A percentile compares a stretch with the other conserved stretches of the same genome.
Evolutionary conservation across 2,329 filamentous ascomycete genomes (phyloP).

Genomic region (Orbilia ellipsospora): DNA sequence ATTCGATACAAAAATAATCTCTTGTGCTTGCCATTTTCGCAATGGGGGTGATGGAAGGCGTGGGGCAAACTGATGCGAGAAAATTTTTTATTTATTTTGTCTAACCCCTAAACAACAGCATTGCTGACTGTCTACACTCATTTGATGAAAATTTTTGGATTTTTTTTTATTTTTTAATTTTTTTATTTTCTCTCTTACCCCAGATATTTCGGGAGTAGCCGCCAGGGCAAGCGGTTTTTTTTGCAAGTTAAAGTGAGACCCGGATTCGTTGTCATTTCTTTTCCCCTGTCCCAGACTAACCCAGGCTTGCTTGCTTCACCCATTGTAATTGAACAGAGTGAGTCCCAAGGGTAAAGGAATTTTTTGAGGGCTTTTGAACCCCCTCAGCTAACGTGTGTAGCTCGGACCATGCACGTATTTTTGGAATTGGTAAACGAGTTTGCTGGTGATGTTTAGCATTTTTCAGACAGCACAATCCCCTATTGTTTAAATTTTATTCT

Average conservation of each 20-base stretch:
- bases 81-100: background rate
- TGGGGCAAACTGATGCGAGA: slow-evolving; percentile 38
- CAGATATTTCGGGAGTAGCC: slow-evolving; percentile 52
- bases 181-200: slow-evolving; percentile 44
- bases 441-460: slow-evolving; percentile 2
- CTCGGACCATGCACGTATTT: no score
- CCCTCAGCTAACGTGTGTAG: background rate
- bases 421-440: background rate
- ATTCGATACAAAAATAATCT: background rate
- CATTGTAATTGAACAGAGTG: slow-evolving; percentile 9
- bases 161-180: slow-evolving; percentile 1
- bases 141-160: no score
- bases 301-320: background rate
- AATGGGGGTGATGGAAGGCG: background rate
- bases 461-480: slow-evolving; percentile 2
- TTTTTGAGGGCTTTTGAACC: slow-evolving; percentile 36
- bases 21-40: slow-evolving; percentile 37
- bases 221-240: slow-evolving; percentile 32
- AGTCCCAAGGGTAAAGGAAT: background rate
- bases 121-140: background rate
- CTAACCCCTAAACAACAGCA: background rate
- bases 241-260: slow-evolving; percentile 25
- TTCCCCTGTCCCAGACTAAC: no score
- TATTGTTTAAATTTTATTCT: background rate
- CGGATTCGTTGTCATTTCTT: slow-evolving; percentile 31